Percentiles rank a stretch among this genome's conserved stretches.
These are phyloP conservation scores for Xylariaceae sp. DNA, from an alignment of 2,329 filamentous ascomycete species.

Conservation along the genomic window DNA sequence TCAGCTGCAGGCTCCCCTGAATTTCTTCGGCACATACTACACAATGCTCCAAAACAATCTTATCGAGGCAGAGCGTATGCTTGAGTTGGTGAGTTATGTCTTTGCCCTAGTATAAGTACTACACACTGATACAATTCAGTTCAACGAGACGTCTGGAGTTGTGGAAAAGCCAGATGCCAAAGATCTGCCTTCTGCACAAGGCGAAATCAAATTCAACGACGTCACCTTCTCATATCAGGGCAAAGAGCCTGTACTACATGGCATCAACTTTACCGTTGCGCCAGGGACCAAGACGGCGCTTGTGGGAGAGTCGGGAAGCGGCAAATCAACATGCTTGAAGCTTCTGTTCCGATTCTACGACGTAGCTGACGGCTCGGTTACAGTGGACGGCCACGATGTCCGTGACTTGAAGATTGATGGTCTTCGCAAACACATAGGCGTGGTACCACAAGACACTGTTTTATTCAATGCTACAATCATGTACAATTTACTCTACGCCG, in stretches of 20 bases:
- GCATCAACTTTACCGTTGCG: constrained; percentile 50
- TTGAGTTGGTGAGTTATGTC: constrained; percentile 47
- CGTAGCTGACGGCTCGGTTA: constrained; percentile 58
- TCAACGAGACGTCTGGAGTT: constrained; percentile 52
- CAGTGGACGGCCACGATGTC: constrained; percentile 64
- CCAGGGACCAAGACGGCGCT: constrained; percentile 55
- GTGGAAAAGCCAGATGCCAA: constrained; percentile 51
- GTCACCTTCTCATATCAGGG: constrained; percentile 53
- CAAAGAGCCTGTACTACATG: constrained; percentile 48
- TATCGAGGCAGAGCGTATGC: constrained; percentile 54
- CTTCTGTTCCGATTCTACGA: constrained; percentile 67
- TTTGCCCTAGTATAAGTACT: not conserved
- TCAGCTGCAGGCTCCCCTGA: constrained; percentile 57
- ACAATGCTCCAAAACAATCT: constrained; percentile 54
- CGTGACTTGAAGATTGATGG: constrained; percentile 51
- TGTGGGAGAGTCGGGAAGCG: constrained; percentile 55
- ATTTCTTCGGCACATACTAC: constrained; percentile 63
- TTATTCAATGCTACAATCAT: constrained; percentile 66
- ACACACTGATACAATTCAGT: constrained; percentile 33
- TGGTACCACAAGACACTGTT: constrained; percentile 62
- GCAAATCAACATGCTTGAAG: constrained; percentile 65
- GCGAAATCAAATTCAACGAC: constrained; percentile 51
- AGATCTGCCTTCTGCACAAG: constrained; percentile 41
- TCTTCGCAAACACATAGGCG: constrained; percentile 60
- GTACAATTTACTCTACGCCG: constrained; percentile 65